A percentile compares a stretch with the other conserved stretches of the same genome.
Evolutionary conservation across 371 early-diverging fungal species (phyloP).

Genomic region (Nematocida major): DNA sequence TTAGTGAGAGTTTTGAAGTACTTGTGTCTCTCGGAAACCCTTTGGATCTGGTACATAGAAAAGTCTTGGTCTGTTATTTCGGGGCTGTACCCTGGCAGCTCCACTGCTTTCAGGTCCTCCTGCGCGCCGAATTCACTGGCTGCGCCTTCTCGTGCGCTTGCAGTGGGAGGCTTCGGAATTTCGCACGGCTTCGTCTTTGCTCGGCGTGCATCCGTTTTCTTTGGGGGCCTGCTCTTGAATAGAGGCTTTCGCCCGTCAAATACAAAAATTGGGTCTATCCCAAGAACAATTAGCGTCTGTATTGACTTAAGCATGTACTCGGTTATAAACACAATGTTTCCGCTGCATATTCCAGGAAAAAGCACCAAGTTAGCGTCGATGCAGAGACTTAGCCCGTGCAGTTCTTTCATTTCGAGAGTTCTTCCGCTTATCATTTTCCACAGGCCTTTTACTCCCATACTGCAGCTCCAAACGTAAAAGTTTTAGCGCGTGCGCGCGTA

Average conservation of each 20-base stretch:
- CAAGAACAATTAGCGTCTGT: constrained; percentile 1
- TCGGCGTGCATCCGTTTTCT: not conserved
- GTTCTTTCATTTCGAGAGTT: not conserved
- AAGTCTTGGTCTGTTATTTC: not conserved
- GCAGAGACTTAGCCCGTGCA: constrained; percentile 10
- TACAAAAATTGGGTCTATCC: constrained; percentile 43
- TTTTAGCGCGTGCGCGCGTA: too few species aligned
- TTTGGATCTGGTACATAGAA: constrained; percentile 27
- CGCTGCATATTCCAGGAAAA: constrained; percentile 6
- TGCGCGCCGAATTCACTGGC: not conserved
- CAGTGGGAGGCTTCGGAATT: not conserved
- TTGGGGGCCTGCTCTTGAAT: constrained; percentile 11
- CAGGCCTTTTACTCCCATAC: constrained; percentile 30
- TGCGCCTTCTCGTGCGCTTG: not conserved
- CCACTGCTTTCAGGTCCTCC: not conserved
- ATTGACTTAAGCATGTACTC: constrained; percentile 33
- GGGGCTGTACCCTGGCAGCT: not conserved
- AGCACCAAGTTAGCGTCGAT: constrained; percentile 34
- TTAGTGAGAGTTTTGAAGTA: not conserved
- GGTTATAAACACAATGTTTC: constrained; percentile 14
- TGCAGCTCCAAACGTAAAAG: not conserved
- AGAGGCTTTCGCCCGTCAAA: constrained; percentile 43
- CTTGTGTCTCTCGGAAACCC: constrained; percentile 23
- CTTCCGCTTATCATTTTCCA: constrained; percentile 39
- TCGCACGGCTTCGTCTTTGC: not conserved